Evolutionary conservation across 2,329 filamentous ascomycete genomes (phyloP).

Genomic region (Phaeomoniella chlamydospora): DNA sequence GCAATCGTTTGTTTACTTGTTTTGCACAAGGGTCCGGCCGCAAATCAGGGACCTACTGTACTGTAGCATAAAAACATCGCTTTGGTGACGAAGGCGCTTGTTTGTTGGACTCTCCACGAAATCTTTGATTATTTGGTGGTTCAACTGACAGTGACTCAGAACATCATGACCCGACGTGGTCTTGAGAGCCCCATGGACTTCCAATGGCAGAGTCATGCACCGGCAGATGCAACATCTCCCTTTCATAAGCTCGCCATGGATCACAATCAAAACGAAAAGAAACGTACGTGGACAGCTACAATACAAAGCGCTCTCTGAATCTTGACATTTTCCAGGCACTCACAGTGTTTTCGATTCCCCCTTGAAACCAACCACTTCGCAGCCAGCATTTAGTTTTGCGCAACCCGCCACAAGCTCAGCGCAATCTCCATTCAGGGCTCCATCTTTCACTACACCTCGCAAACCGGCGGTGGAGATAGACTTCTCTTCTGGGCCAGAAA

Average conservation of each 20-base stretch:
- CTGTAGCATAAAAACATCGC: no score
- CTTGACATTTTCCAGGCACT: slow-evolving; percentile 15
- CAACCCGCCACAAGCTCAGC: slow-evolving; percentile 7
- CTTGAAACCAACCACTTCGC: slow-evolving; percentile 22
- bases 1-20: no score
- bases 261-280: slow-evolving; percentile 20
- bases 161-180: slow-evolving; percentile 14
- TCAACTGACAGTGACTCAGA: no score
- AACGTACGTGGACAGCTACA: slow-evolving; percentile 20
- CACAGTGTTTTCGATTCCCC: slow-evolving; percentile 29
- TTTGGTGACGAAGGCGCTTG: no score
- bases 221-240: slow-evolving; percentile 29
- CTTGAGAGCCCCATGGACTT: slow-evolving; percentile 36
- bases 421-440: slow-evolving; percentile 21
- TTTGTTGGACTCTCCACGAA: no score
- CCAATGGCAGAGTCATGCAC: slow-evolving; percentile 29
- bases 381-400: not conserved
- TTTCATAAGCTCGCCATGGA: slow-evolving; percentile 31
- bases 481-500: slow-evolving; percentile 32
- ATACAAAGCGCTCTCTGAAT: not conserved
- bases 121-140: no score
- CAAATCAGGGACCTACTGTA: no score
- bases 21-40: no score
- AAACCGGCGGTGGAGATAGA: slow-evolving; percentile 25
- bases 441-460: slow-evolving; percentile 34